phyloP scores from a whole-genome alignment of 2,329 filamentous ascomycete genomes.

The Aspergillus latus region DNA sequence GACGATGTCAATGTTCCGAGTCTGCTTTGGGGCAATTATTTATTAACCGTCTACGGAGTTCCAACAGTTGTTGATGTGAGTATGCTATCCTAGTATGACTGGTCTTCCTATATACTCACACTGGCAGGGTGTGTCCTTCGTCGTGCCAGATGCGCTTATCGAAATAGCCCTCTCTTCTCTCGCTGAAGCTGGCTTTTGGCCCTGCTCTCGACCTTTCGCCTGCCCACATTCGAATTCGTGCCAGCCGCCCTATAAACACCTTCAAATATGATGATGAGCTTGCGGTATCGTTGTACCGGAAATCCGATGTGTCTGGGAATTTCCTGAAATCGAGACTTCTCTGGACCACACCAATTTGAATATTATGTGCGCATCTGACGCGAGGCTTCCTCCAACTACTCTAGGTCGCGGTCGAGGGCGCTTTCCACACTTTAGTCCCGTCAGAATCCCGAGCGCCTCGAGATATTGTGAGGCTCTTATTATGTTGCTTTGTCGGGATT shows the following conservation, averaged over 20 bases:
- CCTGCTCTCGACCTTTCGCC: conserved; percentile 16
- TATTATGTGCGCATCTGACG: conserved; percentile 23
- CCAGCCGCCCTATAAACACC: conserved; percentile 11
- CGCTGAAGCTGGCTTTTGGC: too few species aligned
- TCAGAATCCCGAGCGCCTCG: conserved; percentile 19
- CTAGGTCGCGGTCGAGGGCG: conserved; percentile 18
- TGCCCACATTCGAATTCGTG: conserved; percentile 14
- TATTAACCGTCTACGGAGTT: too few species aligned
- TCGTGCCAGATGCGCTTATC: too few species aligned
- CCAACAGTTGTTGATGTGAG: too few species aligned
- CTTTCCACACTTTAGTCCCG: conserved; percentile 12
- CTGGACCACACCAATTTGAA: not conserved
- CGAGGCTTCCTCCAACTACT: conserved; percentile 16
- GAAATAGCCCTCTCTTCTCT: too few species aligned
- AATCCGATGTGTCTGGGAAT: conserved; percentile 22
- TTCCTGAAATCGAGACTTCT: conserved; percentile 8
- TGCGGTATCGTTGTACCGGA: conserved; percentile 20
- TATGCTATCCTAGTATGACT: too few species aligned
- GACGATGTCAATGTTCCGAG: too few species aligned
- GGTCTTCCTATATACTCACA: too few species aligned
- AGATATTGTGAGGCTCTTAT: conserved; percentile 24
- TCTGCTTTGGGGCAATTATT: too few species aligned
- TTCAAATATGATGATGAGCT: conserved; percentile 22
- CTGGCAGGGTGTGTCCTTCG: too few species aligned
- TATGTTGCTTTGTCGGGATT: conserved; percentile 22